Evolutionary conservation across 768 basidiomycete genomes (phyloP).

Genomic region (Boletus eberwhitei): DNA sequence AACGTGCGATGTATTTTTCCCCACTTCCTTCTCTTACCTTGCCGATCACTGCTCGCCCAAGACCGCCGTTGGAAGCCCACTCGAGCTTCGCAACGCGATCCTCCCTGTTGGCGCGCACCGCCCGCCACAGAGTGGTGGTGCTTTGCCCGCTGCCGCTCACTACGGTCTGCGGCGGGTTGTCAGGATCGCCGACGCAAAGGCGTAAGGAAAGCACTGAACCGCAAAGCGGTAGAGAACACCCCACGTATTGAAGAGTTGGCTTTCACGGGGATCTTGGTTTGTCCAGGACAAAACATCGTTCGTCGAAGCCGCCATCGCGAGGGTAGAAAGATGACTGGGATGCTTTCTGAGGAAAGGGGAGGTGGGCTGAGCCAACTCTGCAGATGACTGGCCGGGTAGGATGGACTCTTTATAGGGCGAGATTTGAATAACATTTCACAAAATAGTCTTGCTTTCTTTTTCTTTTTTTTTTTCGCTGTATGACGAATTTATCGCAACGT

Average conservation of each 20-base stretch:
- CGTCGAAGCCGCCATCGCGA: slow-evolving; percentile 47
- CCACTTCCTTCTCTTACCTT: slow-evolving; percentile 49
- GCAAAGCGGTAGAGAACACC: slow-evolving; percentile 80
- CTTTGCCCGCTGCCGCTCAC: slow-evolving; percentile 60
- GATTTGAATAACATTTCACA: slow-evolving; percentile 44
- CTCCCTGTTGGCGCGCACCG: slow-evolving; percentile 82
- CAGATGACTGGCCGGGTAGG: slow-evolving; percentile 11
- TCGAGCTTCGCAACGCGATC: slow-evolving; percentile 87
- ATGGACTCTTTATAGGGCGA: slow-evolving; percentile 52
- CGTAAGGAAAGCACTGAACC: slow-evolving; percentile 38
- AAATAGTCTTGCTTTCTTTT: slow-evolving; percentile 38
- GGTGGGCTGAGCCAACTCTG: slow-evolving; percentile 27
- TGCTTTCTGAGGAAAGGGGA: slow-evolving; percentile 30
- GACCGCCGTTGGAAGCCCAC: slow-evolving; percentile 79
- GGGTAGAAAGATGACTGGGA: slow-evolving; percentile 35
- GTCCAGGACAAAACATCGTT: slow-evolving; percentile 85
- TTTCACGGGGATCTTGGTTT: slow-evolving; percentile 81
- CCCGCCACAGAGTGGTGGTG: slow-evolving; percentile 74
- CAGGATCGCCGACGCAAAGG: slow-evolving; percentile 24
- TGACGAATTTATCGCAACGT: slow-evolving; percentile 71
- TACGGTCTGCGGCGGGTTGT: slow-evolving; percentile 50
- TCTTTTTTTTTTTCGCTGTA: slow-evolving; percentile 36
- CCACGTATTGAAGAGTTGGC: slow-evolving; percentile 77
- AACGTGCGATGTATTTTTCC: slow-evolving; percentile 11
- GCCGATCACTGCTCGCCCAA: slow-evolving; percentile 82